phyloP scores from a whole-genome alignment of 2,329 filamentous ascomycete genomes.

The Fusarium compactum region DNA sequence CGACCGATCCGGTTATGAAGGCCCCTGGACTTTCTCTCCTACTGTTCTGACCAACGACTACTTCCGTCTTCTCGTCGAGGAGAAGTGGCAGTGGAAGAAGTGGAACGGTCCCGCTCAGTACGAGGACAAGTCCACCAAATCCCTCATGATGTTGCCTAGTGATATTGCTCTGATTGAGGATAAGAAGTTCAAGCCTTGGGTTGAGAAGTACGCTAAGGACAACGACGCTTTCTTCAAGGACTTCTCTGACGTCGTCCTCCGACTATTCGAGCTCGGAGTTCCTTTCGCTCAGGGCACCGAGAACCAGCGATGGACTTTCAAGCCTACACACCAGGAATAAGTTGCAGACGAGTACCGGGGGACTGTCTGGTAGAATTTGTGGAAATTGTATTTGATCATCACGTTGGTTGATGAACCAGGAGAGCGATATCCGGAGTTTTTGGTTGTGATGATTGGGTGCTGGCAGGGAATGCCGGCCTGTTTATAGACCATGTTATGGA shows the following conservation, averaged over 20 bases:
- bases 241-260: conserved; percentile 81
- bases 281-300: conserved; percentile 78
- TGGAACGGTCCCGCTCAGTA: conserved; percentile 92
- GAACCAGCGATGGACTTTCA: conserved; percentile 71
- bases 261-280: conserved; percentile 94
- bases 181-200: conserved; percentile 83
- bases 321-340: conserved; percentile 61
- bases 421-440: conserved; percentile 49
- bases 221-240: conserved; percentile 94
- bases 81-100: conserved; percentile 94
- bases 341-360: neutral
- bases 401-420: conserved; percentile 29
- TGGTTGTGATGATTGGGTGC: conserved; percentile 42
- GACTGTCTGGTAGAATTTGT: conserved; percentile 29
- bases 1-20: conserved; percentile 87
- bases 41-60: conserved; percentile 96
- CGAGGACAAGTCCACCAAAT: conserved; percentile 88
- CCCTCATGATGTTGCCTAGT: conserved; percentile 96
- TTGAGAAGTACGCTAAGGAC: conserved; percentile 91
- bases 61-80: conserved; percentile 85
- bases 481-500: conserved; percentile 15
- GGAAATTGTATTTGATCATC: conserved; percentile 35
- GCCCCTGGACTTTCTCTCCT: conserved; percentile 92
- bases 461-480: conserved; percentile 22
- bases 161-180: conserved; percentile 91